These are phyloP conservation scores for Echites panduratus DNA, from an alignment of 257 asterid species.

Conservation along the genomic window DNA sequence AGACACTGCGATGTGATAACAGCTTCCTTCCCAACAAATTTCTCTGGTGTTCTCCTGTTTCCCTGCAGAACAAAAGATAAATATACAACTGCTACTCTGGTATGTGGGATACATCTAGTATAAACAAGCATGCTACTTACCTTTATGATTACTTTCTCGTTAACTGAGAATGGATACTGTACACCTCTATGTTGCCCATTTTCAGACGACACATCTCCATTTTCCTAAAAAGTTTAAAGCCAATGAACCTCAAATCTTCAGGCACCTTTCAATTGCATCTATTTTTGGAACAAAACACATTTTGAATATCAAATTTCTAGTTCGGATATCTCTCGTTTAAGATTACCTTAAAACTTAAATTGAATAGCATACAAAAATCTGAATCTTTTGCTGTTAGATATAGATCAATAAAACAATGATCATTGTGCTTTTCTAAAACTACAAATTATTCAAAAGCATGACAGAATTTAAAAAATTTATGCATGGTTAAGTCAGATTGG, in stretches of 20 bases:
- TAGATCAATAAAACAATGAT: background rate
- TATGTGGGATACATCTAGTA: background rate
- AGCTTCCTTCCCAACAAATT: slow-evolving; percentile 97
- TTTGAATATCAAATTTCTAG: background rate
- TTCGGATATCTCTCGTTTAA: background rate
- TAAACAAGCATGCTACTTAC: slow-evolving; percentile 30
- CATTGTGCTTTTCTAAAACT: background rate
- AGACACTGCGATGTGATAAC: slow-evolving; percentile 86
- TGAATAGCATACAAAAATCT: background rate
- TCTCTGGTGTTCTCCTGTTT: slow-evolving; percentile 93
- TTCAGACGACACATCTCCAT: slow-evolving; percentile 62
- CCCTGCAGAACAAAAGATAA: slow-evolving; percentile 50
- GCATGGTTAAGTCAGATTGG: background rate
- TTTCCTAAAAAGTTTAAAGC: slow-evolving; percentile 51
- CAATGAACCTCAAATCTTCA: slow-evolving; percentile 6
- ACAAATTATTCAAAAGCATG: background rate
- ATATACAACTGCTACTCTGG: background rate
- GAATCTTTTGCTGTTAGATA: background rate
- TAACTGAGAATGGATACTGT: slow-evolving; percentile 83
- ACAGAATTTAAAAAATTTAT: background rate
- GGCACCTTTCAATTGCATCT: slow-evolving; percentile 5
- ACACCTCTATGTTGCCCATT: slow-evolving; percentile 61
- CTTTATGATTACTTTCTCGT: slow-evolving; percentile 87
- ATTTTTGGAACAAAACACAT: background rate
- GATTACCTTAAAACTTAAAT: background rate